phyloP scores from a whole-genome alignment of 1,284 basidiomycete genomes.

The Cryptococcus sp. region DNA sequence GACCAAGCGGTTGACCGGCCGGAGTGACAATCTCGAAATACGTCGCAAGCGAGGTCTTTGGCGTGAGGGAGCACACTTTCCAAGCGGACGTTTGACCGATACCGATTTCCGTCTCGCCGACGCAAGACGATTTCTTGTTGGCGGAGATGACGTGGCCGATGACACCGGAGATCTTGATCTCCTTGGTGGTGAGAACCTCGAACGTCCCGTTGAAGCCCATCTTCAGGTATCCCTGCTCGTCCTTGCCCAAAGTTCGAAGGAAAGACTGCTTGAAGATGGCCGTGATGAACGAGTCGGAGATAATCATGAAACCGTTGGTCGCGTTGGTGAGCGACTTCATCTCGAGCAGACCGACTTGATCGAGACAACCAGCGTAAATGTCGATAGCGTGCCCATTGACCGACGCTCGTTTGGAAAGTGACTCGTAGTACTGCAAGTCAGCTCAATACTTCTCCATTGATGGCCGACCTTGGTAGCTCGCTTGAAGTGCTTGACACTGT shows the following conservation, averaged over 20 bases:
- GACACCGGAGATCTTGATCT: conserved; percentile 94
- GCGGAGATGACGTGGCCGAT: conserved; percentile 97
- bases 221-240: conserved; percentile 82
- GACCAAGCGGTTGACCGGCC: conserved; percentile 88
- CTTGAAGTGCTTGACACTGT: conserved; percentile 97
- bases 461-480: conserved; percentile 77
- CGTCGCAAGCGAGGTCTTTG: conserved; percentile 81
- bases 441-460: neutral
- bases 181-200: conserved; percentile 98
- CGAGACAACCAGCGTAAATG: conserved; percentile 93
- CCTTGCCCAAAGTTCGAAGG: conserved; percentile 88
- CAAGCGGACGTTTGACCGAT: conserved; percentile 99
- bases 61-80: conserved; percentile 90
- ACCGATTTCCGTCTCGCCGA: conserved; percentile 98
- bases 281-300: conserved; percentile 96
- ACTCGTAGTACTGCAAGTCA: conserved; percentile 80
- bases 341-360: conserved; percentile 95
- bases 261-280: conserved; percentile 99
- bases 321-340: conserved; percentile 95
- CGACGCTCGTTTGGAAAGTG: conserved; percentile 85
- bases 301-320: conserved; percentile 93
- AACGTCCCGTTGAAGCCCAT: conserved; percentile 99
- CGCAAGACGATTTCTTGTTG: conserved; percentile 92
- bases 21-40: conserved; percentile 99
- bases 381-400: conserved; percentile 94